Base-by-base conservation (phyloP, 2,329 filamentous ascomycete genomes). In the Ascochyta fabae region DNA sequence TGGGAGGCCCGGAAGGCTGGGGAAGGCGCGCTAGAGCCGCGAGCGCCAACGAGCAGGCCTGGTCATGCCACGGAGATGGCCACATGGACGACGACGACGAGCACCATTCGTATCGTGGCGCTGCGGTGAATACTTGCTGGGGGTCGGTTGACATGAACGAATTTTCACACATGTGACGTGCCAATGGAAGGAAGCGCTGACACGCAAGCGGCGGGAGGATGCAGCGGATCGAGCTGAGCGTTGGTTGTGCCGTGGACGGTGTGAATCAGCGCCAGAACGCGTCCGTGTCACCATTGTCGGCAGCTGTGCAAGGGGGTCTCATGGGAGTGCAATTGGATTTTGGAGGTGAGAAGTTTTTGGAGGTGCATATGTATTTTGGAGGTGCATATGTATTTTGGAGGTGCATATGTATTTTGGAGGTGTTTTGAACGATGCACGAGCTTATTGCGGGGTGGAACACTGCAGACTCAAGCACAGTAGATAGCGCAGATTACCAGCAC, bases 91-190 rank as follows among this genome's bases (percentile, higher is more conserved):
- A 39, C 36, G 4, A 50, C 31, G 22, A 44, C 48, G 24, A 41
- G 15, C 6, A 23, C 6, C n/a, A 13, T 13, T 12, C 6, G n/a
- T 41, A 16, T 26, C 15, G 34, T 23, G 48, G 29, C 24, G 33
- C 49, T 41, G 9, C 42, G 31, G 43, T 41, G 38, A 35, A 34
- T 22, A 38, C 8, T 10, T 39, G 6, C 16, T 27, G 12, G 42
- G 23, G 35, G 48, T 61, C 54, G 45, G 51, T 63, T 66, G 64
- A 58, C 53, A 56, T 60, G 58, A 63, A 65, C 62, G 58, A 57
- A 42, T 64, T 61, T 65, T 61, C 58, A 47, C 31, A 16, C 10
- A 34, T 4, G 42, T 16, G 8, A 16, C 16, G 34, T 42, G 43
- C 50, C 50, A 47, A 47, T 53, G 8, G 50, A 23, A 42, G 29